phyloP scores from a whole-genome alignment of 176 grass and related monocot species.

The Oryza meridionalis region DNA sequence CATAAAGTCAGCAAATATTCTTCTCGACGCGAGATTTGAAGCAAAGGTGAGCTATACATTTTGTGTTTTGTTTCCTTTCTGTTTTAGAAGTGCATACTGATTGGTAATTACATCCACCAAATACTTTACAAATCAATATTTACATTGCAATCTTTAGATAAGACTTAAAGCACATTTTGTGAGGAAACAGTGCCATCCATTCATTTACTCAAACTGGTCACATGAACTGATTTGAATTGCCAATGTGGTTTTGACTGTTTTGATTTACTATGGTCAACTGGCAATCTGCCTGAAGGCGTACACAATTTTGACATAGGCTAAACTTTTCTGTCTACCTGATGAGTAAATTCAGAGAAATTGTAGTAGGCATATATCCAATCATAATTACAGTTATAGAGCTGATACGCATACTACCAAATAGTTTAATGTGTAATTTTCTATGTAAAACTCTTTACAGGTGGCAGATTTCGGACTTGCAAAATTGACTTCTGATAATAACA shows the following conservation, averaged over 20 bases:
- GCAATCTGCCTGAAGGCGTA: neutral
- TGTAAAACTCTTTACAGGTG: conserved; percentile 57
- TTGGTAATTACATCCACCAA: neutral
- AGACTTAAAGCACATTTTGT: neutral
- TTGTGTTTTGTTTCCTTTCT: conserved; percentile 18
- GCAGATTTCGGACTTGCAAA: conserved; percentile 99
- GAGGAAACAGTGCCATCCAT: neutral
- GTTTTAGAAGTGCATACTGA: neutral
- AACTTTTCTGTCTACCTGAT: conserved; percentile 17
- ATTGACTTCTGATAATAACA: conserved; percentile 74
- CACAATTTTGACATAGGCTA: conserved; percentile 1
- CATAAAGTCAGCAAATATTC: conserved; percentile 77
- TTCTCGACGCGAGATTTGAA: conserved; percentile 71
- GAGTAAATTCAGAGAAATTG: conserved; percentile 20
- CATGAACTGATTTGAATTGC: neutral
- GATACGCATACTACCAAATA: conserved; percentile 27
- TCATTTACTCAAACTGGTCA: neutral
- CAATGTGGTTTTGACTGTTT: neutral
- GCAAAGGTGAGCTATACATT: conserved; percentile 56
- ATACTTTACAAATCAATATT: neutral
- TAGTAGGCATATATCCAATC: conserved; percentile 8
- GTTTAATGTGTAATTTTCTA: conserved; percentile 7
- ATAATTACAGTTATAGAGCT: conserved; percentile 23
- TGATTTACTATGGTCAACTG: neutral
- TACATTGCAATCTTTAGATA: neutral